These are phyloP conservation scores for Cardiosporidium cionae DNA, from an alignment of 169 alveolate genomes.

Conservation along the genomic window DNA sequence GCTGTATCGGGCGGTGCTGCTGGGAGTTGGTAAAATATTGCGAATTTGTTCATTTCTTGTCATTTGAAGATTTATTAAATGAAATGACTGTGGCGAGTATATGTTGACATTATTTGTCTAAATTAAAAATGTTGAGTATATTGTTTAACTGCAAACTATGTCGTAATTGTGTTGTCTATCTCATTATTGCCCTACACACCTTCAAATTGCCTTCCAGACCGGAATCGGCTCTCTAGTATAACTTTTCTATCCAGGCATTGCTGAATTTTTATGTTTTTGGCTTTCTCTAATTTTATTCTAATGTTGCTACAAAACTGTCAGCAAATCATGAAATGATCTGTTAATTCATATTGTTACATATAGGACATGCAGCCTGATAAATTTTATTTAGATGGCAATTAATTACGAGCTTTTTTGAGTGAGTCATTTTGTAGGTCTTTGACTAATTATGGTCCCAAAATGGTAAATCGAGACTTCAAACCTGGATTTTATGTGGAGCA, in stretches of 20 bases:
- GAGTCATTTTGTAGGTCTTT: conserved; percentile 36
- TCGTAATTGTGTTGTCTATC: not conserved
- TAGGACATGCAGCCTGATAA: not conserved
- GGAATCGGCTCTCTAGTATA: not conserved
- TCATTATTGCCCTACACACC: not conserved
- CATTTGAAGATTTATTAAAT: too few species aligned
- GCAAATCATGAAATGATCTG: not conserved
- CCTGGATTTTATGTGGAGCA: conserved; percentile 74
- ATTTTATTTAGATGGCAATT: not conserved
- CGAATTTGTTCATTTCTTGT: not conserved
- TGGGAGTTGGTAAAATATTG: conserved; percentile 32
- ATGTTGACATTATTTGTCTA: not conserved
- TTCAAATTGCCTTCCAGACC: not conserved
- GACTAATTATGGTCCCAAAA: conserved; percentile 56
- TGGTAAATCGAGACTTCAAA: conserved; percentile 57
- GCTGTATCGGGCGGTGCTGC: conserved; percentile 69
- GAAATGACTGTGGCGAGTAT: too few species aligned
- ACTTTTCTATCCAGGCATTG: not conserved
- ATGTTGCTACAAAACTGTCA: not conserved
- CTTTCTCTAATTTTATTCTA: not conserved
- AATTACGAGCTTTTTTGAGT: not conserved
- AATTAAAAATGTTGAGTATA: not conserved
- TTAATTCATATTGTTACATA: not conserved
- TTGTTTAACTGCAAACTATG: not conserved
- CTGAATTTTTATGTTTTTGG: not conserved